A percentile compares a stretch with the other conserved stretches of the same genome.
Conservation (phyloP, 352 stramenopile species). For the Pythium brassicae region DNA sequence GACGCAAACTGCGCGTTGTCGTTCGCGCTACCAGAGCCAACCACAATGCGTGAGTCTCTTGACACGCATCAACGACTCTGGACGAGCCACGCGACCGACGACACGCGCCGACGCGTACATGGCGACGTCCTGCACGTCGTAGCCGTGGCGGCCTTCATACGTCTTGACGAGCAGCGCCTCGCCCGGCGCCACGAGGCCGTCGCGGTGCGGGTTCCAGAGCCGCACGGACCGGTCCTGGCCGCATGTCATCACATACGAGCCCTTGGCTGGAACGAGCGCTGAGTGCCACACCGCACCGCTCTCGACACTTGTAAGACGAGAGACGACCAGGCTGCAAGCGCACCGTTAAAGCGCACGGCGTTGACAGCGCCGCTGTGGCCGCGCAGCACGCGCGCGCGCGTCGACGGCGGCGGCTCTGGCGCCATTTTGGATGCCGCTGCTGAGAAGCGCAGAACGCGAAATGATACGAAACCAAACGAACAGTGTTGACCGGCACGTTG, state of each 20-base stretch:
- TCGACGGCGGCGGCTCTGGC: constrained; percentile 23
- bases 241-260: constrained; percentile 87
- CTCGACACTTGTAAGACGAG: too few species aligned
- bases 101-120: constrained; percentile 39
- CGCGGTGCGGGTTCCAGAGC: constrained; percentile 86
- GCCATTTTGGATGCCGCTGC: not conserved
- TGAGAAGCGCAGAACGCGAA: not conserved
- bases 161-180: constrained; percentile 81
- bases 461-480: not conserved
- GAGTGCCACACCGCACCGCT: not conserved
- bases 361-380: constrained; percentile 73
- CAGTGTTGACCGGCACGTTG: constrained; percentile 1
- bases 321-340: not conserved
- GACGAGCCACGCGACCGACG: not conserved
- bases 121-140: constrained; percentile 87
- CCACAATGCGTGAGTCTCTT: not conserved
- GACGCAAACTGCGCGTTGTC: constrained; percentile 88
- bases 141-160: constrained; percentile 82
- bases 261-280: constrained; percentile 48
- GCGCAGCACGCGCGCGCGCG: constrained; percentile 44
- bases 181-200: constrained; percentile 43
- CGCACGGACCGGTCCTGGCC: constrained; percentile 84
- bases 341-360: constrained; percentile 80
- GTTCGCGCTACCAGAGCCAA: constrained; percentile 33
- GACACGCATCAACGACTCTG: too few species aligned